Percentiles rank a stretch among this genome's conserved stretches.
phyloP scores from a whole-genome alignment of 805 yeast species.

The Ogataea polymorpha region DNA sequence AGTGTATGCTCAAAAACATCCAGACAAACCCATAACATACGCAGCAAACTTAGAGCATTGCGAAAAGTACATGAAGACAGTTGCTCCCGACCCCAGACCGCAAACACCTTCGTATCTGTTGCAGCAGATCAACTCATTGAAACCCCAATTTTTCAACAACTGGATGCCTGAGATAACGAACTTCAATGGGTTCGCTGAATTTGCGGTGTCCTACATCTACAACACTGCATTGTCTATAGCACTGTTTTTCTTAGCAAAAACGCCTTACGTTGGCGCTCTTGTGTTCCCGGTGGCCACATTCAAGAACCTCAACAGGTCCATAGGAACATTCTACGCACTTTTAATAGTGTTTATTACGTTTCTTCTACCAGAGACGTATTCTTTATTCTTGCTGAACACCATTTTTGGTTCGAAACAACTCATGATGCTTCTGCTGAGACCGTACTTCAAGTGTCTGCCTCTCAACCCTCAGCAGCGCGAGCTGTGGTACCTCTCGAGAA shows the following conservation, averaged over 20 bases:
- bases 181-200: slow-evolving; percentile 16
- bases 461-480: slow-evolving; percentile 40
- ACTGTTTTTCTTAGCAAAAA: slow-evolving; percentile 33
- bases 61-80: background rate
- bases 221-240: slow-evolving; percentile 30
- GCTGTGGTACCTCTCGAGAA: slow-evolving; percentile 51
- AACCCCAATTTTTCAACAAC: background rate
- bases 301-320: slow-evolving; percentile 39
- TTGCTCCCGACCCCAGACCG: background rate
- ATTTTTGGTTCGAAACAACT: slow-evolving; percentile 47
- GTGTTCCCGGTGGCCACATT: slow-evolving; percentile 43
- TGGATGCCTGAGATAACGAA: slow-evolving; percentile 8
- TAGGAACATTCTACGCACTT: slow-evolving; percentile 46
- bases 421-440: slow-evolving; percentile 44
- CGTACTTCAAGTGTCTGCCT: slow-evolving; percentile 48
- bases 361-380: slow-evolving; percentile 34
- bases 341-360: slow-evolving; percentile 35
- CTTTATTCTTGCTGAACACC: slow-evolving; percentile 38
- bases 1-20: slow-evolving; percentile 38
- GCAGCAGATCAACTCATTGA: slow-evolving; percentile 3
- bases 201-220: slow-evolving; percentile 27
- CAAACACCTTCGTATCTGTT: slow-evolving; percentile 3
- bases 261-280: slow-evolving; percentile 43
- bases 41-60: slow-evolving; percentile 1
- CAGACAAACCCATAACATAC: slow-evolving; percentile 27